Conservation (phyloP, 371 early-diverging fungal species). For the Blastocladiella emersonii region DNA sequence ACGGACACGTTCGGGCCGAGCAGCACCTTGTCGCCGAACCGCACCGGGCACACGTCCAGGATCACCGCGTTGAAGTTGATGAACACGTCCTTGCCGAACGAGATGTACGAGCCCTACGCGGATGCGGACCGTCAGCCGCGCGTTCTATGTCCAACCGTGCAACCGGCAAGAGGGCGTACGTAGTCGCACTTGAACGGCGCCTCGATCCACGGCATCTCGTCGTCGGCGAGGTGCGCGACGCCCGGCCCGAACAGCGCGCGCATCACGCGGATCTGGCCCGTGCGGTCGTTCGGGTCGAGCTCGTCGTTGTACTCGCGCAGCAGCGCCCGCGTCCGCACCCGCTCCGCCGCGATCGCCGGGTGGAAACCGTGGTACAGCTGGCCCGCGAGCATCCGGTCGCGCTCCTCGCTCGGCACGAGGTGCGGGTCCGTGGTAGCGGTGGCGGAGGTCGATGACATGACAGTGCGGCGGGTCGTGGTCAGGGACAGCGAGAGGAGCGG, state of each 20-base stretch:
- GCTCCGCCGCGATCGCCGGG: slow-evolving; percentile 35
- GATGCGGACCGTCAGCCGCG: slow-evolving; percentile 9
- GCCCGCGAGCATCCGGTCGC: slow-evolving; percentile 16
- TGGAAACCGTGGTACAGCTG: slow-evolving; percentile 44
- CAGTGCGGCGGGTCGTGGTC: too few species aligned
- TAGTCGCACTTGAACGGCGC: slow-evolving; percentile 53
- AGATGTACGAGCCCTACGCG: slow-evolving; percentile 44
- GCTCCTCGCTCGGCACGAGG: too few species aligned
- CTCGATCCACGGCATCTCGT: slow-evolving; percentile 30
- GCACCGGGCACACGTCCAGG: slow-evolving; percentile 48
- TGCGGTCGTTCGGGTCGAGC: slow-evolving; percentile 12
- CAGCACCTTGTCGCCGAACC: slow-evolving; percentile 47
- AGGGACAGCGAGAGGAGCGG: too few species aligned
- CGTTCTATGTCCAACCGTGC: too few species aligned
- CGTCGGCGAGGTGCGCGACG: slow-evolving; percentile 15
- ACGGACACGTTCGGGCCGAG: slow-evolving; percentile 63
- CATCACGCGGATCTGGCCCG: slow-evolving; percentile 22
- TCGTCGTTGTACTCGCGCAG: slow-evolving; percentile 28
- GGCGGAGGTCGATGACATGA: too few species aligned
- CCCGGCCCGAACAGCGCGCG: slow-evolving; percentile 34
- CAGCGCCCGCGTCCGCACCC: slow-evolving; percentile 25
- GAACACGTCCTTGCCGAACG: slow-evolving; percentile 46
- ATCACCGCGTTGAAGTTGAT: slow-evolving; percentile 50
- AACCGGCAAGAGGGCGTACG: too few species aligned
- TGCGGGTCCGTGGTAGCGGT: too few species aligned